Base-by-base conservation (phyloP, 2,329 filamentous ascomycete species). In the Neopestalotiopsis sp. region DNA sequence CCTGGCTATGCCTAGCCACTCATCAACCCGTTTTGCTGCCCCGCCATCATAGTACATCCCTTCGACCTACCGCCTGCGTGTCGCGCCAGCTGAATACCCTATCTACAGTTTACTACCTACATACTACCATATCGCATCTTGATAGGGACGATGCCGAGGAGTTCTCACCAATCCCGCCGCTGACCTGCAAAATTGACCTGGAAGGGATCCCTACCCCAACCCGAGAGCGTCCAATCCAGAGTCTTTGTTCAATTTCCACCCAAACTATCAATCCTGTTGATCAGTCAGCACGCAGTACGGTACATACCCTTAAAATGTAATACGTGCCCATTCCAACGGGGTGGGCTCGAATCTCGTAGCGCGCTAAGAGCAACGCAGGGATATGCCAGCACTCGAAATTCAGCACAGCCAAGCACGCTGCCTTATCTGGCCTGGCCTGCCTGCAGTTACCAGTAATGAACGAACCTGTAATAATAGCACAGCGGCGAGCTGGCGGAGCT, bases 331-430 rank as follows among this genome's bases (percentile, higher is more conserved):
- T 52, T 24, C 45, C 45, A 52, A 52, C 45, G 45, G 45, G 45
- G 45, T 52, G 45, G 45, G 45, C n/a, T 52, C 45, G 34, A 52
- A 52, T 52, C 45, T 52, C 45, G 45, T 52, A 52, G 45, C 45
- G 45, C 45, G n/a, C 45, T 20, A 17, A 14, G 14, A 20, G n/a
- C 45, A 10, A n/a, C 13, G 45, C 45, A 52, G 45, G 45, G 45
- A 52, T 52, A 20, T 52, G 45, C 45, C 45, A n/a, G 45, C 45
- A 17, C 17, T 20, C 10, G n/a, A 17, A 20, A n/a, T 52, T 52
- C 45, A 52, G 45, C 45, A 49, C 42, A 49, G 42, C 42, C 42
- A 49, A 52, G 45, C 45, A 52, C 7, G 34, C 10, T 38, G 34
- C 34, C 34, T 38, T 7, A 10, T 38, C 10, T 38, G 34, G 24